Conservation (phyloP, 1,284 basidiomycete species). For the Marasmius oreades region DNA sequence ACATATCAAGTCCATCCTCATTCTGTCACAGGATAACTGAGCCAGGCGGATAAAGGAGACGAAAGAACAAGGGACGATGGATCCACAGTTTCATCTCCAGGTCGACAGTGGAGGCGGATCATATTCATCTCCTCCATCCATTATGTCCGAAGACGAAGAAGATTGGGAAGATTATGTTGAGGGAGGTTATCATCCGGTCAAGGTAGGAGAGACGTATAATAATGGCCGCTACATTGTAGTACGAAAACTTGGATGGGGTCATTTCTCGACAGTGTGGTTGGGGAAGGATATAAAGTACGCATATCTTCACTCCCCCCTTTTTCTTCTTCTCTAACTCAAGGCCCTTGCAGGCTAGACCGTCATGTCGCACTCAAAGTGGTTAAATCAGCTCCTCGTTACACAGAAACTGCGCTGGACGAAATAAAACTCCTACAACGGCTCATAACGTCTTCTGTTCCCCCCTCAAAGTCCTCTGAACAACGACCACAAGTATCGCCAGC, state of each 20-base stretch:
- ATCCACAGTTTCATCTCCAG: background rate
- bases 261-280: constrained; percentile 95
- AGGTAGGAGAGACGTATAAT: constrained; percentile 92
- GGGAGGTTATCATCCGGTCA: constrained; percentile 93
- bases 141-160: constrained; percentile 78
- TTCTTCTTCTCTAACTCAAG: constrained; percentile 8
- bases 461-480: constrained; percentile 19
- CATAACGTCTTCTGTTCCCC: constrained; percentile 81
- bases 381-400: constrained; percentile 96
- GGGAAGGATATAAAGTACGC: constrained; percentile 83
- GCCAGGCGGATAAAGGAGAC: background rate
- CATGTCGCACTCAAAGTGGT: constrained; percentile 99
- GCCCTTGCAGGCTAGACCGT: constrained; percentile 70
- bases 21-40: too few relatives aligned
- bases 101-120: constrained; percentile 31
- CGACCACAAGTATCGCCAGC: background rate
- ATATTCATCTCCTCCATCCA: constrained; percentile 48
- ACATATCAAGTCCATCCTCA: too few relatives aligned
- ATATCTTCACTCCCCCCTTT: constrained; percentile 4
- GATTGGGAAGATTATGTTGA: constrained; percentile 84
- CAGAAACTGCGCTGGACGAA: constrained; percentile 97
- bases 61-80: background rate
- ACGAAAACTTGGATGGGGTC: constrained; percentile 96
- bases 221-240: constrained; percentile 89
- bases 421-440: constrained; percentile 97